phyloP scores from a whole-genome alignment of 441 rosid genomes.

The Eruca vesicaria region DNA sequence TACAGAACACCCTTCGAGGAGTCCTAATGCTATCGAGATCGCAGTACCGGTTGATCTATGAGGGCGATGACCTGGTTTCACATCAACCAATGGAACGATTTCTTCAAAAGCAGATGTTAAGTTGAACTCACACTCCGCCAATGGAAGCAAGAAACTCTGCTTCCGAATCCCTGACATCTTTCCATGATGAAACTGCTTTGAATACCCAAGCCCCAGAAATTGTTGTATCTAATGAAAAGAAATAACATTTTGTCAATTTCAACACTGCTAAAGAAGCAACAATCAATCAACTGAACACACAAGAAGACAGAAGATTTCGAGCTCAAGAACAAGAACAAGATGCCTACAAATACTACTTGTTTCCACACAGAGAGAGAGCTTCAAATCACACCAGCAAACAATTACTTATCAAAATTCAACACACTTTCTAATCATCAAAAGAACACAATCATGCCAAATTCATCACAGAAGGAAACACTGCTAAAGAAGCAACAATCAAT shows the following conservation, averaged over 20 bases:
- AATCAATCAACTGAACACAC: background rate
- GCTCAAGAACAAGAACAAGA: background rate
- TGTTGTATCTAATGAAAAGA: slow-evolving; percentile 50
- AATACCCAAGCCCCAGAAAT: slow-evolving; percentile 50
- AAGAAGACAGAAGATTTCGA: background rate
- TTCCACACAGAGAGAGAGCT: background rate
- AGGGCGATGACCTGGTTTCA: slow-evolving; percentile 65
- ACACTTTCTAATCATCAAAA: background rate
- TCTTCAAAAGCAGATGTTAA: slow-evolving; percentile 78
- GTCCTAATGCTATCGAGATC: slow-evolving; percentile 70
- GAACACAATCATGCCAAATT: background rate
- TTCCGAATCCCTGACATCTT: slow-evolving; percentile 50
- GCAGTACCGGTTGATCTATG: slow-evolving; percentile 85
- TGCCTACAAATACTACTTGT: background rate
- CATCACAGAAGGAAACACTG: background rate
- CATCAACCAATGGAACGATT: slow-evolving; percentile 40
- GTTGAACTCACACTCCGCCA: slow-evolving; percentile 81
- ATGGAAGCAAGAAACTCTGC: slow-evolving; percentile 75
- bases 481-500: background rate
- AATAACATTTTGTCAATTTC: background rate
- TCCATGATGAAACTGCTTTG: slow-evolving; percentile 56
- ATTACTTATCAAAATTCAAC: background rate
- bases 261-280: background rate
- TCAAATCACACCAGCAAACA: background rate
- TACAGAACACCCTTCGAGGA: slow-evolving; percentile 66